Percentiles rank a stretch among this genome's conserved stretches.
Conservation (phyloP, 2,329 filamentous ascomycete genomes). For the Pestalotiopsis sp. region DNA sequence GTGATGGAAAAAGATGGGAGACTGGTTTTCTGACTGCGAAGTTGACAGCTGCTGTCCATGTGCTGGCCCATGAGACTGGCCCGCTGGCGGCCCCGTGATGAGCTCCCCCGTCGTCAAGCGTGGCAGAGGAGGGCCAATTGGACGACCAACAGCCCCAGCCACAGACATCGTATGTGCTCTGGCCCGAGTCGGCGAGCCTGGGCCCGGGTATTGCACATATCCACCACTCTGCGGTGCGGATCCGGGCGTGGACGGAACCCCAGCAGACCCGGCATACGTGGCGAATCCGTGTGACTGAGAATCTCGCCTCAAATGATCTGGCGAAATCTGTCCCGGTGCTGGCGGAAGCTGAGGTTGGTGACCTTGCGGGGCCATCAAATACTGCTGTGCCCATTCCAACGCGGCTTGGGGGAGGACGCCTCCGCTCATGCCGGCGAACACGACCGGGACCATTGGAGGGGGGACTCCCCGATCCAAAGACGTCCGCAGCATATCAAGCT, state of each 20-base stretch:
- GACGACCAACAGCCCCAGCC: slow-evolving; percentile 37
- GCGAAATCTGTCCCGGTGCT: slow-evolving; percentile 51
- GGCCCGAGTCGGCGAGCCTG: slow-evolving; percentile 50
- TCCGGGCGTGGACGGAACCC: slow-evolving; percentile 44
- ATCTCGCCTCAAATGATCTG: slow-evolving; percentile 55
- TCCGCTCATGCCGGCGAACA: slow-evolving; percentile 73
- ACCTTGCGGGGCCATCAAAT: slow-evolving; percentile 53
- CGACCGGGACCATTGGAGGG: slow-evolving; percentile 72
- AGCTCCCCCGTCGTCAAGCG: slow-evolving; percentile 48
- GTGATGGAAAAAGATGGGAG: slow-evolving; percentile 87
- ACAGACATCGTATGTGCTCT: slow-evolving; percentile 52
- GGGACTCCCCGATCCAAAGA: slow-evolving; percentile 72
- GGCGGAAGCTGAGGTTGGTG: slow-evolving; percentile 54
- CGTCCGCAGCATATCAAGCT: slow-evolving; percentile 71
- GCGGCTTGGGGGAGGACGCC: slow-evolving; percentile 61
- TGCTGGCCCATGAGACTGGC: slow-evolving; percentile 42
- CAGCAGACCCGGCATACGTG: slow-evolving; percentile 41
- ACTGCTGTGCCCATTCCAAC: slow-evolving; percentile 70
- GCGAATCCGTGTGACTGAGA: slow-evolving; percentile 47
- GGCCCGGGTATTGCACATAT: slow-evolving; percentile 44
- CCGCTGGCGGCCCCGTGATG: slow-evolving; percentile 31
- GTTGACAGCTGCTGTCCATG: slow-evolving; percentile 55
- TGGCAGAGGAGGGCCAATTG: slow-evolving; percentile 39
- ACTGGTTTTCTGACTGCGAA: slow-evolving; percentile 65
- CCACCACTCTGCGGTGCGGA: slow-evolving; percentile 39